Evolutionary conservation across 306 rosid species (phyloP).

Genomic region (Parietaria judaica): DNA sequence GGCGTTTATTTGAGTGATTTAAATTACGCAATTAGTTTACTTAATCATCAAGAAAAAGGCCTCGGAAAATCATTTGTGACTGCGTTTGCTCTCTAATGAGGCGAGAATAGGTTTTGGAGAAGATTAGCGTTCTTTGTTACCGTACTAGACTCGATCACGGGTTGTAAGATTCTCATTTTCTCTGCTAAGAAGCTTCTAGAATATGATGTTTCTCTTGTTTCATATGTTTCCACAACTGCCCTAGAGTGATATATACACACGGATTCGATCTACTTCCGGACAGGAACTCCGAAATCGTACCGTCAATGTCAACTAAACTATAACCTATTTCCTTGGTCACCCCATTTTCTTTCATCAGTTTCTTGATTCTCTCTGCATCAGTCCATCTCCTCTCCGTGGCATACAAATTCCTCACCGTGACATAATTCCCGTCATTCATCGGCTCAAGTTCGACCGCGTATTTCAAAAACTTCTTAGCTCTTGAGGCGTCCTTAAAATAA

Average conservation of each 20-base stretch:
- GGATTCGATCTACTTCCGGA: conserved; percentile 26
- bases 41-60: too few relatives aligned
- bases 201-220: not conserved
- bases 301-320: conserved; percentile 54
- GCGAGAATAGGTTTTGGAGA: too few relatives aligned
- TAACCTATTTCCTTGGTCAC: conserved; percentile 51
- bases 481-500: conserved; percentile 35
- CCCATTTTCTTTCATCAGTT: conserved; percentile 42
- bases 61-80: too few relatives aligned
- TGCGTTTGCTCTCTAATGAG: too few relatives aligned
- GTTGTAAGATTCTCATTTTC: too few relatives aligned
- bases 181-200: too few relatives aligned
- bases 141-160: too few relatives aligned
- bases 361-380: conserved; percentile 46
- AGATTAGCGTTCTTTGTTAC: too few relatives aligned
- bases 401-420: conserved; percentile 56
- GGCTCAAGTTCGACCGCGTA: conserved; percentile 35
- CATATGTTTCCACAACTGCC: conserved; percentile 51
- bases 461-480: conserved; percentile 50
- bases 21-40: too few relatives aligned
- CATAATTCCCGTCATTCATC: conserved; percentile 40
- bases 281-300: conserved; percentile 42
- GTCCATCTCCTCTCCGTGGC: conserved; percentile 49
- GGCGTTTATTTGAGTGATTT: too few relatives aligned
- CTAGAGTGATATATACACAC: conserved; percentile 19